Evolutionary conservation across 2,329 filamentous ascomycete species (phyloP).

Genomic region (Venturia carpophila): DNA sequence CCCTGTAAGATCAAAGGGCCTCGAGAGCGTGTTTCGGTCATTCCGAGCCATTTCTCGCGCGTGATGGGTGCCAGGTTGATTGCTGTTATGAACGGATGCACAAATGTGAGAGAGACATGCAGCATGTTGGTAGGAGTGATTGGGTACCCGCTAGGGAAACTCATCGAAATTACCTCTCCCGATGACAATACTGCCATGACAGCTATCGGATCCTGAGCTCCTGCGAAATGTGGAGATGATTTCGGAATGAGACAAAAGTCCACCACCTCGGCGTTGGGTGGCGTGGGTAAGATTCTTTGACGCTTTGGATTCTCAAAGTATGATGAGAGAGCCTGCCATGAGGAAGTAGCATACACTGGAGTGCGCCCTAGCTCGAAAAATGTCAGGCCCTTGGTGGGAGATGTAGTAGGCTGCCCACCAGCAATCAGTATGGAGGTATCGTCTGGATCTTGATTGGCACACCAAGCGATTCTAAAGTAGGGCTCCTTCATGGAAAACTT

Average conservation of each 20-base stretch:
- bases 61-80: slow-evolving; percentile 66
- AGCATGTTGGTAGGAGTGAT: slow-evolving; percentile 91
- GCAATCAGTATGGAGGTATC: slow-evolving; percentile 84
- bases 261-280: slow-evolving; percentile 65
- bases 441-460: slow-evolving; percentile 86
- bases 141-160: slow-evolving; percentile 83
- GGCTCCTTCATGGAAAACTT: slow-evolving; percentile 60
- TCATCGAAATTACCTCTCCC: slow-evolving; percentile 82
- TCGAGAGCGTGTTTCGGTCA: slow-evolving; percentile 74
- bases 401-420: slow-evolving; percentile 64
- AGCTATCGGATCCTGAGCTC: slow-evolving; percentile 84
- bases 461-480: slow-evolving; percentile 78
- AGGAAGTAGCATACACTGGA: slow-evolving; percentile 82
- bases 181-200: slow-evolving; percentile 72
- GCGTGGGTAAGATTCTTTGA: slow-evolving; percentile 64
- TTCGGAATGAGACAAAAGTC: slow-evolving; percentile 81
- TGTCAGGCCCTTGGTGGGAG: slow-evolving; percentile 67
- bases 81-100: slow-evolving; percentile 79
- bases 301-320: slow-evolving; percentile 73
- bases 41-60: slow-evolving; percentile 76
- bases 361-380: slow-evolving; percentile 86
- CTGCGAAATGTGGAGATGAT: slow-evolving; percentile 73
- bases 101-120: slow-evolving; percentile 76
- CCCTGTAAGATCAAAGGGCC: slow-evolving; percentile 73
- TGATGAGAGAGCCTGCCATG: slow-evolving; percentile 72